These are phyloP conservation scores for Sinapis alba DNA, from an alignment of 441 rosid species.

Conservation along the genomic window DNA sequence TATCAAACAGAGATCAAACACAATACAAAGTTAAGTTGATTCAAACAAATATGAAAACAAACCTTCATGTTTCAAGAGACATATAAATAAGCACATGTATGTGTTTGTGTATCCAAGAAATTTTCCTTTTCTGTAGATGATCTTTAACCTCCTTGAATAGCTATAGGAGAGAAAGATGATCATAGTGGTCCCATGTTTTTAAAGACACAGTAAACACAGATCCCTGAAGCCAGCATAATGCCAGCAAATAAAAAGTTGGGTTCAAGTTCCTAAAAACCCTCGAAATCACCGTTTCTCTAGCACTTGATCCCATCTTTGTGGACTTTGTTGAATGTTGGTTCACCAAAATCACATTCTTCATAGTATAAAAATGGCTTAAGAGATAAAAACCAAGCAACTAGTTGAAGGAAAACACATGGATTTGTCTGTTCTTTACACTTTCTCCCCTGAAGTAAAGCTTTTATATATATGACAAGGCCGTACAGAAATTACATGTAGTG, in stretches of 20 bases:
- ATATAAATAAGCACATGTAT: background rate
- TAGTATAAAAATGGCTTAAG: conserved; percentile 4
- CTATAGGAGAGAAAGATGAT: conserved; percentile 29
- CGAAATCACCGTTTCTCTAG: conserved; percentile 25
- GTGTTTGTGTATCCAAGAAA: conserved; percentile 35
- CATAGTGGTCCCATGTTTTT: conserved; percentile 39
- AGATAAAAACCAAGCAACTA: conserved; percentile 8
- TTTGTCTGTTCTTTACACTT: conserved; percentile 32
- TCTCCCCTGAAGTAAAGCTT: background rate
- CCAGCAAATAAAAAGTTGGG: conserved; percentile 12
- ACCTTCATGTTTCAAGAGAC: conserved; percentile 38
- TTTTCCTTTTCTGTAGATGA: conserved; percentile 34
- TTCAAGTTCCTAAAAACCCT: conserved; percentile 37
- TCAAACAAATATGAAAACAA: conserved; percentile 19
- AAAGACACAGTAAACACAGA: conserved; percentile 30
- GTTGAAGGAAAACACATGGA: conserved; percentile 22
- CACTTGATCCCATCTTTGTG: conserved; percentile 40
- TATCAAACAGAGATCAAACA: conserved; percentile 14
- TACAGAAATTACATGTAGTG: conserved; percentile 15
- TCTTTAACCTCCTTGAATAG: conserved; percentile 20
- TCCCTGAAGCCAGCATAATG: conserved; percentile 11
- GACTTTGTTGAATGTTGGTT: conserved; percentile 24
- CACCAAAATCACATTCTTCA: background rate
- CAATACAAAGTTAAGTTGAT: background rate
- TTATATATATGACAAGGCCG: conserved; percentile 30